Percentiles rank a stretch among this genome's conserved stretches.
These are phyloP conservation scores for Tillandsia leiboldiana DNA, from an alignment of 176 grass and related monocot genomes.

Conservation along the genomic window DNA sequence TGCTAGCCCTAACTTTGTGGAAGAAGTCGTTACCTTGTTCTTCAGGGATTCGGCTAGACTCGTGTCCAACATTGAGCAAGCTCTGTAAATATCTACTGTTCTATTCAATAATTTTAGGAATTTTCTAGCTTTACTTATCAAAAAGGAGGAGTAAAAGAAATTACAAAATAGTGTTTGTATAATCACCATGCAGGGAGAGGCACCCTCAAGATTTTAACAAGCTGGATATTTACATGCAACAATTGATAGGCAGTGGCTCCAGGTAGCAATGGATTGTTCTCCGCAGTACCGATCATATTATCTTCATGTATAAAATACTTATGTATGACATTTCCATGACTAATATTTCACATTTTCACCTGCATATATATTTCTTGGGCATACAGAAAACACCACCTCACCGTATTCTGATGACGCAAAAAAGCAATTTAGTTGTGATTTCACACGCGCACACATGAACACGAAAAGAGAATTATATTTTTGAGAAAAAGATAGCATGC, in stretches of 20 bases:
- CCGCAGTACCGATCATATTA: too few species aligned
- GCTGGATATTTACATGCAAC: slow-evolving; percentile 83
- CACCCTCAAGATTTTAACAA: slow-evolving; percentile 68
- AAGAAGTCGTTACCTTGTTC: slow-evolving; percentile 88
- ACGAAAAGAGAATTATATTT: too few species aligned
- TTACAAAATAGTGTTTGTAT: not conserved
- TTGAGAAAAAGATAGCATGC: too few species aligned
- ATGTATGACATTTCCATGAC: too few species aligned
- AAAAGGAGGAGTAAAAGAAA: not conserved
- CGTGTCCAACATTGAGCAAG: slow-evolving; percentile 78
- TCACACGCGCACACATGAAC: too few species aligned
- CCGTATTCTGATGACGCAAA: too few species aligned
- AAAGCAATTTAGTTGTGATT: too few species aligned
- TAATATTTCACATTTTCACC: too few species aligned
- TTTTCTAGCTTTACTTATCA: not conserved
- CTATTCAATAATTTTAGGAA: not conserved
- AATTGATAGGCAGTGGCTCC: slow-evolving; percentile 76
- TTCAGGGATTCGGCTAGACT: slow-evolving; percentile 74
- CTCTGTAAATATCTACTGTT: slow-evolving; percentile 49
- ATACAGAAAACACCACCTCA: too few species aligned
- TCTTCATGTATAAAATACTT: too few species aligned
- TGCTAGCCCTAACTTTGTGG: slow-evolving; percentile 81
- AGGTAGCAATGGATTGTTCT: slow-evolving; percentile 37
- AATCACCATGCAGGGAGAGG: slow-evolving; percentile 54
- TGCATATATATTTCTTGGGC: too few species aligned